Percentiles rank a stretch among this genome's conserved stretches.
These are phyloP conservation scores for Ceratobasidium sp. DNA, from an alignment of 1,284 basidiomycete species.

Conservation along the genomic window DNA sequence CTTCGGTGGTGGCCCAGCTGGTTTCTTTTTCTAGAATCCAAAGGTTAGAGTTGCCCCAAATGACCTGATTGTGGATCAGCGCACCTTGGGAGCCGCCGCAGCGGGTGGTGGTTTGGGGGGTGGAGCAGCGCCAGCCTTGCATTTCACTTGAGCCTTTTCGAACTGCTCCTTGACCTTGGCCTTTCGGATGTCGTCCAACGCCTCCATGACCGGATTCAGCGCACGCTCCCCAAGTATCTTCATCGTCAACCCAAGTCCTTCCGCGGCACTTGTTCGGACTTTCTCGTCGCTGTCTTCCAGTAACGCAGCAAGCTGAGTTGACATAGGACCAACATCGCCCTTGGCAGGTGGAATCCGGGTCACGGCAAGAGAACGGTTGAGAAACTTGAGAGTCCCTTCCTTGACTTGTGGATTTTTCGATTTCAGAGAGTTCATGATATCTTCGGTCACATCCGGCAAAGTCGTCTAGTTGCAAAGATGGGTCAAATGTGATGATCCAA, in stretches of 20 bases:
- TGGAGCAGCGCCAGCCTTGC: constrained; percentile 71
- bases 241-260: constrained; percentile 91
- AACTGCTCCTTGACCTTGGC: constrained; percentile 94
- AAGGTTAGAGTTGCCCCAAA: background rate
- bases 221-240: constrained; percentile 97
- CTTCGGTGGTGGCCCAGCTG: constrained; percentile 39
- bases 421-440: constrained; percentile 80
- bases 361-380: constrained; percentile 82
- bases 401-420: constrained; percentile 98
- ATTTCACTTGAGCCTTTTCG: constrained; percentile 88
- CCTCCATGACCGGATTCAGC: constrained; percentile 88
- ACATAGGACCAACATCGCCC: constrained; percentile 84
- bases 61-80: background rate
- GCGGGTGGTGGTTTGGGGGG: constrained; percentile 60
- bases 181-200: constrained; percentile 89
- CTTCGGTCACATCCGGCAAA: constrained; percentile 85
- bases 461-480: constrained; percentile 67
- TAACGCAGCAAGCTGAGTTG: constrained; percentile 79
- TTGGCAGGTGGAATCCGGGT: constrained; percentile 74
- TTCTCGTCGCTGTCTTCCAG: constrained; percentile 92
- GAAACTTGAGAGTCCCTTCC: constrained; percentile 90
- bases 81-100: constrained; percentile 57
- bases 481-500: constrained; percentile 43
- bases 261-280: constrained; percentile 89
- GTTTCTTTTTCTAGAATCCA: constrained; percentile 51